Evolutionary conservation across 2,329 filamentous ascomycete genomes (phyloP), one percentile per base, ranked within the genome.

Genomic region (Sphaerulina musiva): DNA sequence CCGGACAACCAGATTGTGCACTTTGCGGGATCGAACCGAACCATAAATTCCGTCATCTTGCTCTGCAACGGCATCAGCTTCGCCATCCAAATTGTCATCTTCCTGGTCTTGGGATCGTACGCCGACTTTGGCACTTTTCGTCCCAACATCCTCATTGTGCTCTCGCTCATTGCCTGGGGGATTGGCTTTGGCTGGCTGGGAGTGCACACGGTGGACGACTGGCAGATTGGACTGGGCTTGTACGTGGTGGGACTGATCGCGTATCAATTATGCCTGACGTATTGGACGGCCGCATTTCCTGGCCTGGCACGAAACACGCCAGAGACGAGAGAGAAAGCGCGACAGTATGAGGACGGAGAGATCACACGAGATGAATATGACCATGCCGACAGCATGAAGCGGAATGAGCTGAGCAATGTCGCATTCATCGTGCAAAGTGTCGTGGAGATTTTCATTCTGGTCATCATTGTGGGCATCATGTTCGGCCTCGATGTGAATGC

Each of bases 181-280:
- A 77, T 84, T 57, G 84, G 82, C 1, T 86, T 86, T 58, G 83
- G 76, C 47, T 87, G 83, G 81, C 68, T 87, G 1, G 83, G 82
- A 17, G 82, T 87, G 0, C 81, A 85, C 55, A 78, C 76, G 0
- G 68, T 77, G 12, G 72, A 75, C 2, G 74, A 83, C 64, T 87
- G 84, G 84, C 74, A 78, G 46, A 70, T 76, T 7, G 84, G 74
- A 0, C 75, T 80, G 0, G 83, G 78, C 0, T 67, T 87, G 12
- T 87, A 87, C 65, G 83, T 86, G 52, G 77, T 85, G 12, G 83
- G 83, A 1, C 67, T 86, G 41, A 82, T 87, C 58, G 78, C 79
- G 1, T 86, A 86, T 61, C 83, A 86, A 68, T 78, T 84, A 2
- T 83, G 81, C 0, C 71, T 86, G 46, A 86, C 83, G 0, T 86